Evolutionary conservation across 805 yeast genomes (phyloP).

Genomic region (Metschnikowia similis): DNA sequence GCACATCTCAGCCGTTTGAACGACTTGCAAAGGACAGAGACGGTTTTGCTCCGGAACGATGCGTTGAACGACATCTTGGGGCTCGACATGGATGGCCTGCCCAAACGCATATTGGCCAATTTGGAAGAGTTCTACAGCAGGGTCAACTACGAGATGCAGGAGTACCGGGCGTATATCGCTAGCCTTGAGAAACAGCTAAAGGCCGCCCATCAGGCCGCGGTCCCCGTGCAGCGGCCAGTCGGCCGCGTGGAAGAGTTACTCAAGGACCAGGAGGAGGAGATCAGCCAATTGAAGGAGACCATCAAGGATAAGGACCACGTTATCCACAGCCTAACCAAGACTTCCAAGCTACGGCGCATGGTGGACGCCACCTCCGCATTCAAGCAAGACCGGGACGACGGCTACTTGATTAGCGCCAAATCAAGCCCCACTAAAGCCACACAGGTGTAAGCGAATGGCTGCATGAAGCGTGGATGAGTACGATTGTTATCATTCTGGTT

Average conservation of each 20-base stretch:
- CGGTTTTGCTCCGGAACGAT: constrained; percentile 55
- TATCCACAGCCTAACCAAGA: constrained; percentile 66
- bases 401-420: not conserved
- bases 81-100: constrained; percentile 28
- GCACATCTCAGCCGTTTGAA: constrained; percentile 65
- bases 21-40: constrained; percentile 55
- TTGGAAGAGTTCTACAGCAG: constrained; percentile 46
- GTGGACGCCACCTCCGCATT: constrained; percentile 30
- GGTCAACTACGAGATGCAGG: constrained; percentile 51
- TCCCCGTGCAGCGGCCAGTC: not conserved
- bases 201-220: constrained; percentile 19
- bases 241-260: constrained; percentile 29
- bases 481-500: too few relatives aligned
- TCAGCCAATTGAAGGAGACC: constrained; percentile 56
- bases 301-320: constrained; percentile 73
- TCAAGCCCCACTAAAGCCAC: not conserved
- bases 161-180: constrained; percentile 52
- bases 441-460: not conserved
- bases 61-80: constrained; percentile 56
- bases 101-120: constrained; percentile 42
- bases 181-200: constrained; percentile 56
- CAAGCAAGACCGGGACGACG: not conserved
- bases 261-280: constrained; percentile 65
- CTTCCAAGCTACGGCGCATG: constrained; percentile 52
- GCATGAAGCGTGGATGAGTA: too few relatives aligned